These are phyloP conservation scores for Scytalidium sp. DNA, from an alignment of 2,329 filamentous ascomycete species.

Conservation along the genomic window DNA sequence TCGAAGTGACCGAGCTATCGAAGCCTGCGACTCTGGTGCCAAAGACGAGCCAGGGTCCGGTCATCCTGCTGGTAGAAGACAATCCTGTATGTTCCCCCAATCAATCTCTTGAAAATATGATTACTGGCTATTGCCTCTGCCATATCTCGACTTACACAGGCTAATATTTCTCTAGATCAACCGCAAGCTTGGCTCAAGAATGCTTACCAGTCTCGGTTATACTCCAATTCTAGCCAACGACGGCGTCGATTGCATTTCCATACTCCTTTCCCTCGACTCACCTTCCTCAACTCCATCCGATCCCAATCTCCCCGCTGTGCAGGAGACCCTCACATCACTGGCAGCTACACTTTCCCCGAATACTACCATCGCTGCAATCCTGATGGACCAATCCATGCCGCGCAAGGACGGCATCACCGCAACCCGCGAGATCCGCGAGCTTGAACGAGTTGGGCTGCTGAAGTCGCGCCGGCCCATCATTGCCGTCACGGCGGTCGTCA, in stretches of 20 bases:
- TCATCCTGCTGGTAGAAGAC: slow-evolving; percentile 24
- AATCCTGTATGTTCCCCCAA: slow-evolving; percentile 16
- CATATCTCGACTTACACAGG: too few species aligned
- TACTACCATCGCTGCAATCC: slow-evolving; percentile 17
- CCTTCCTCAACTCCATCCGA: background rate
- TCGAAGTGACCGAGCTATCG: slow-evolving; percentile 1
- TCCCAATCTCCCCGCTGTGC: background rate
- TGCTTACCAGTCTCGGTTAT: slow-evolving; percentile 20
- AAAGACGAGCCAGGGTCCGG: slow-evolving; percentile 4
- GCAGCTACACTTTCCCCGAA: background rate
- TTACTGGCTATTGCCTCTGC: too few species aligned
- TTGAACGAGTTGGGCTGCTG: slow-evolving; percentile 19
- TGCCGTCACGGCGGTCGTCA: slow-evolving; percentile 28
- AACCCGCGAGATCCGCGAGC: slow-evolving; percentile 25
- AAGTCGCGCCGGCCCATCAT: slow-evolving; percentile 22
- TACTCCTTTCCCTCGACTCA: slow-evolving; percentile 21
- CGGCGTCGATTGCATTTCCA: slow-evolving; percentile 24
- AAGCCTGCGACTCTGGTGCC: slow-evolving; percentile 4
- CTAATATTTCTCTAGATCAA: slow-evolving; percentile 27
- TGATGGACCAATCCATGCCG: slow-evolving; percentile 32
- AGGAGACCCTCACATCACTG: background rate
- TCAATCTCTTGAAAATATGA: too few species aligned
- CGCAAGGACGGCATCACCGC: slow-evolving; percentile 27
- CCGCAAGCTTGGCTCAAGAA: slow-evolving; percentile 22
- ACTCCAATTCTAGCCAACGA: slow-evolving; percentile 23